phyloP scores from a whole-genome alignment of 352 stramenopile species.

The Phytophthora citrophthora region DNA sequence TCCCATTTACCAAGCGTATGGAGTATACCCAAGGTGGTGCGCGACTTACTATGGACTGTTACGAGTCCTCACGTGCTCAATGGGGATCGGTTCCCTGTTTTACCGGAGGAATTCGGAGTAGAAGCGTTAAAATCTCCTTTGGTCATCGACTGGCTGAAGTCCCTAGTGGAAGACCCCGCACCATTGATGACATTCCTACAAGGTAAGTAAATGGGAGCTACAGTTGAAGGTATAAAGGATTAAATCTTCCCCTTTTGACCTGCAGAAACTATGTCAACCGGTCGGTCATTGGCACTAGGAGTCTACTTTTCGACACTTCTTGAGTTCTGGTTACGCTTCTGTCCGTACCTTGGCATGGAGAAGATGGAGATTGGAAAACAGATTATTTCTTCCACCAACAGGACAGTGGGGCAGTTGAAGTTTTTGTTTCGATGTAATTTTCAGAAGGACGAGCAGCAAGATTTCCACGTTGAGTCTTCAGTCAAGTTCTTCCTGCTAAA shows the following conservation, averaged over 20 bases:
- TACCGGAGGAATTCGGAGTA: conserved; percentile 48
- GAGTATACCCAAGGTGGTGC: conserved; percentile 59
- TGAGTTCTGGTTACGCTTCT: conserved; percentile 73
- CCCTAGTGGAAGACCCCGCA: conserved; percentile 46
- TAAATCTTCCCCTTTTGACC: conserved; percentile 1
- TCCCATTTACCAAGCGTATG: conserved; percentile 13
- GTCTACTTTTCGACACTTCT: conserved; percentile 78
- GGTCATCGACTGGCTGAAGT: conserved; percentile 58
- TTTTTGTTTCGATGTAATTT: conserved; percentile 68
- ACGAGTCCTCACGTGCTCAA: conserved; percentile 68
- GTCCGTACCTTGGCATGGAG: conserved; percentile 46
- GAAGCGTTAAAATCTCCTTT: conserved; percentile 24
- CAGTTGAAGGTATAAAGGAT: background rate
- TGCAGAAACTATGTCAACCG: conserved; percentile 46
- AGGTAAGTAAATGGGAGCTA: conserved; percentile 33
- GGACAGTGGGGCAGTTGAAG: conserved; percentile 79
- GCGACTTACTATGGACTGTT: conserved; percentile 69
- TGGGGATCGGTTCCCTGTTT: conserved; percentile 44
- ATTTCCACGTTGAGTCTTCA: conserved; percentile 79
- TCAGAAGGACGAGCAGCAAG: conserved; percentile 17
- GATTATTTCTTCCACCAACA: conserved; percentile 64
- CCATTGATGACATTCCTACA: conserved; percentile 59
- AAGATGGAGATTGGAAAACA: conserved; percentile 63
- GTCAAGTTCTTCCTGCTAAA: conserved; percentile 85
- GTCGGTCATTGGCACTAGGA: conserved; percentile 54